These are phyloP conservation scores for Penicillium simplicissimum DNA, from an alignment of 495 filamentous ascomycete species.

Conservation along the genomic window DNA sequence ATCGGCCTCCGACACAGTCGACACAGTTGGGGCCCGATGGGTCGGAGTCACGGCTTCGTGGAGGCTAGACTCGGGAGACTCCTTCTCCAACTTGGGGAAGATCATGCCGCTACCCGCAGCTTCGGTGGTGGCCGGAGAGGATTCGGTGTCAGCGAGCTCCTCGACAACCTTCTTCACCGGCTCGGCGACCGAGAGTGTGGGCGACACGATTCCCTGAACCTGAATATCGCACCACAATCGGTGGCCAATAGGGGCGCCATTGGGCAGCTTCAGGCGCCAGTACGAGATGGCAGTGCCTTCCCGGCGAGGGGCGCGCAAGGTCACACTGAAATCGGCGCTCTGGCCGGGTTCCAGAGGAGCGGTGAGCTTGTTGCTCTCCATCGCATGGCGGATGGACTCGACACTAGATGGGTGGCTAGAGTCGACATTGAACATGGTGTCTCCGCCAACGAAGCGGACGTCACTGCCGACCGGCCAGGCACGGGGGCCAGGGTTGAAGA, in stretches of 20 bases:
- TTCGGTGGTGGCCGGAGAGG: conserved; percentile 21
- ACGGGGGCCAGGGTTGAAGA: conserved; percentile 77
- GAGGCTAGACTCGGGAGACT: conserved; percentile 80
- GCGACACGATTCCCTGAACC: conserved; percentile 48
- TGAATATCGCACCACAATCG: conserved; percentile 92
- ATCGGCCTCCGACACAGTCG: conserved; percentile 51
- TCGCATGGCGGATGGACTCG: conserved; percentile 67
- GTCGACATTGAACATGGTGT: conserved; percentile 91
- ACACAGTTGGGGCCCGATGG: conserved; percentile 35
- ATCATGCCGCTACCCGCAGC: conserved; percentile 73
- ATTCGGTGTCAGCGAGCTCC: conserved; percentile 16
- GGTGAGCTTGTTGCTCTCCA: conserved; percentile 77
- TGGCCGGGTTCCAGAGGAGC: conserved; percentile 69
- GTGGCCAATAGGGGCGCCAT: conserved; percentile 84
- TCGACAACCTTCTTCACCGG: conserved; percentile 28
- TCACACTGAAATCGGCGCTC: conserved; percentile 76
- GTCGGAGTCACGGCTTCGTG: conserved; percentile 55
- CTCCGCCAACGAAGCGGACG: conserved; percentile 88
- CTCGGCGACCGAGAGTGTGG: conserved; percentile 11
- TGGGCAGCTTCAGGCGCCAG: conserved; percentile 87
- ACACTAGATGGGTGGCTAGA: conserved; percentile 72
- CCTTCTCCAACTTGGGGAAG: conserved; percentile 95
- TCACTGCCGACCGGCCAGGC: conserved; percentile 88
- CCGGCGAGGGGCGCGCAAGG: conserved; percentile 74
- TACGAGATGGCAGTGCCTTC: conserved; percentile 82